phyloP scores from a whole-genome alignment of 2,329 filamentous ascomycete genomes.

The Colletotrichum gloeosporioides region DNA sequence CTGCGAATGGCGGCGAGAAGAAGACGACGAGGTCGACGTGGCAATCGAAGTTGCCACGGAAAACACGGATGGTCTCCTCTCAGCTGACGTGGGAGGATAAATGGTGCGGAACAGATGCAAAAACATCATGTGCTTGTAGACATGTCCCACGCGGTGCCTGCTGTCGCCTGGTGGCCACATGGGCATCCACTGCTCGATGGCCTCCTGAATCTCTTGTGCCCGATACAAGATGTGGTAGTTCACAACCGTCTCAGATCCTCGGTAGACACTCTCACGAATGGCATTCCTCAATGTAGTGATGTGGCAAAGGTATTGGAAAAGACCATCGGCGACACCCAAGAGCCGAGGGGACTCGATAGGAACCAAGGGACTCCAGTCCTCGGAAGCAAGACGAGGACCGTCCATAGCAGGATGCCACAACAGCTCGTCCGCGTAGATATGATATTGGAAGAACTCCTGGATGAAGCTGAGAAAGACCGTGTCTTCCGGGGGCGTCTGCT shows the following conservation, averaged over 20 bases:
- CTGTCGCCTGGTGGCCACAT: slow-evolving; percentile 62
- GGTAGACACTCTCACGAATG: slow-evolving; percentile 71
- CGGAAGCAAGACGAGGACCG: slow-evolving; percentile 42
- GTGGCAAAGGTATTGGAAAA: slow-evolving; percentile 79
- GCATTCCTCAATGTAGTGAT: slow-evolving; percentile 79
- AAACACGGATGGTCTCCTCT: slow-evolving; percentile 17
- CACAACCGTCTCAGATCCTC: slow-evolving; percentile 69
- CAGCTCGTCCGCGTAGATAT: slow-evolving; percentile 70
- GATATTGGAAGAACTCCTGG: slow-evolving; percentile 86
- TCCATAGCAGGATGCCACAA: slow-evolving; percentile 52
- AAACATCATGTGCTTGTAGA: slow-evolving; percentile 72
- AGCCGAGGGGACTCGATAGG: slow-evolving; percentile 60
- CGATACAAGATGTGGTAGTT: slow-evolving; percentile 76
- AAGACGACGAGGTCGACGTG: slow-evolving; percentile 20
- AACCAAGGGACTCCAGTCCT: slow-evolving; percentile 47
- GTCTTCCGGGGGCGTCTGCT: slow-evolving; percentile 64
- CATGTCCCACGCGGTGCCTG: slow-evolving; percentile 58
- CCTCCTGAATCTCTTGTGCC: slow-evolving; percentile 77
- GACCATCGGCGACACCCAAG: slow-evolving; percentile 80
- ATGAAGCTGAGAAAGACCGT: slow-evolving; percentile 68
- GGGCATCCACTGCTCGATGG: slow-evolving; percentile 77
- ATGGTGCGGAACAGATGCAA: slow-evolving; percentile 68
- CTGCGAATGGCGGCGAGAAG: slow-evolving; percentile 23
- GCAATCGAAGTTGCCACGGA: slow-evolving; percentile 21
- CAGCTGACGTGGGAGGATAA: slow-evolving; percentile 51